Evolutionary conservation across 2,329 filamentous ascomycete species (phyloP), one percentile per base, ranked within the genome.

Genomic region (Hymenoscyphus albidus): DNA sequence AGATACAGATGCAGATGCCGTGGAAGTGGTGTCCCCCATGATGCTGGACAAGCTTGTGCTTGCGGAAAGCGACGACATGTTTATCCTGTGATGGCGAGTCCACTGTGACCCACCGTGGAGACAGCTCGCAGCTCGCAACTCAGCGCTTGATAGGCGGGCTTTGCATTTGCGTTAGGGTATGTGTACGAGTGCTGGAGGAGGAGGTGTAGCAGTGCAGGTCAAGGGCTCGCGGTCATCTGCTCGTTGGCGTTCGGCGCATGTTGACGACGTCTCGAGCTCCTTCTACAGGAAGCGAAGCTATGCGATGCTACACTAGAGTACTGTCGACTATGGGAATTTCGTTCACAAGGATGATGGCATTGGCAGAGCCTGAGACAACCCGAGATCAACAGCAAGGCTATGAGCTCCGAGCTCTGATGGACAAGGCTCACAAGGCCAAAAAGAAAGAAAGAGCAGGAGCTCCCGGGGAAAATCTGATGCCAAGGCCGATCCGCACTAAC

Each of bases 21-120:
- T 62, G 55, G 64, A 69, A 35, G 48, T 54, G 18, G 18, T 54
- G 22, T 12, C 18, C 7, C 9, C 22, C 70, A 73, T 70, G 58
- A 64, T 66, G 62, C 51, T 65, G 38, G 67, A 55, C 62, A 69
- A 67, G 65, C 64, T 69, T 59, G 64, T 66, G 66, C 62, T 69
- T 62, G 64, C 65, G 55, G 27, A 27, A 70, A 62, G 59, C 69
- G 58, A 16, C 51, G 48, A 32, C 16, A 56, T 42, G 22, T 40
- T 31, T n/a, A 31, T 9, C 35, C 35, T 35, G 6, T 6, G n/a
- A 42, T 27, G 38, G 35, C 16, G 39, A 57, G 55, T 57, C 18
- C 35, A 61, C 64, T 65, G 69, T 66, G 66, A 57, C 32, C 62
- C 62, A 64, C 65, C 65, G 62, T 68, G 31, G 13, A 16, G 58